Evolutionary conservation across 1,284 basidiomycete genomes (phyloP).

Genomic region (Pseudomicrostroma phylloplanum): DNA sequence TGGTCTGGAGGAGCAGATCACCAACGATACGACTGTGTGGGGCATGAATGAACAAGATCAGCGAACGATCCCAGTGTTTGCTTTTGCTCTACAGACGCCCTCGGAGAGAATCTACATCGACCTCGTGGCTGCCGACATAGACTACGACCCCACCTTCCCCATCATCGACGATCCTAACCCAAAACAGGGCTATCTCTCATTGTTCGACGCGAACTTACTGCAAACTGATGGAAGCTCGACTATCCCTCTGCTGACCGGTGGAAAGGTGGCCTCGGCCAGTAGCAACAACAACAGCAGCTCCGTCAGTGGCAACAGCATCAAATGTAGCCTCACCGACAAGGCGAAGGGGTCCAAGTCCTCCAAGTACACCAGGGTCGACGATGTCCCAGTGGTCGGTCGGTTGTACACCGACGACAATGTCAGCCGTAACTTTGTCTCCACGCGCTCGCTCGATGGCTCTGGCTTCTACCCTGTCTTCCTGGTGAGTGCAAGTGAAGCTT

Average conservation of each 20-base stretch:
- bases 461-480: too few species aligned
- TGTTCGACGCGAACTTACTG: too few species aligned
- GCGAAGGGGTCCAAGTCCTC: too few species aligned
- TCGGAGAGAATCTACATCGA: not conserved
- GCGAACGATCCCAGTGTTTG: not conserved
- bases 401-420: not conserved
- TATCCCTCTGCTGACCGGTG: too few species aligned
- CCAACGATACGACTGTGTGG: not conserved
- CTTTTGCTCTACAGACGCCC: not conserved
- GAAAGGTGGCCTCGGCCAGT: too few species aligned
- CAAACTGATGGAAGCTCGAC: too few species aligned
- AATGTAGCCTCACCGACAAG: too few species aligned
- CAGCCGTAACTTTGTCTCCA: slow-evolving; percentile 20
- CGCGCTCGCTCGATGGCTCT: slow-evolving; percentile 15
- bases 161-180: not conserved
- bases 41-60: not conserved
- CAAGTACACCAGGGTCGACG: not conserved
- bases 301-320: too few species aligned
- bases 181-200: not conserved
- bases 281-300: too few species aligned
- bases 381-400: not conserved
- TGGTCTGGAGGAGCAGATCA: not conserved
- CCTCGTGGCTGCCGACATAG: not conserved
- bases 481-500: too few species aligned
- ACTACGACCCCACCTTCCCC: not conserved